Percentiles rank a stretch among this genome's conserved stretches.
phyloP scores from a whole-genome alignment of 148 eudicot species.

The Spergularia marina region DNA sequence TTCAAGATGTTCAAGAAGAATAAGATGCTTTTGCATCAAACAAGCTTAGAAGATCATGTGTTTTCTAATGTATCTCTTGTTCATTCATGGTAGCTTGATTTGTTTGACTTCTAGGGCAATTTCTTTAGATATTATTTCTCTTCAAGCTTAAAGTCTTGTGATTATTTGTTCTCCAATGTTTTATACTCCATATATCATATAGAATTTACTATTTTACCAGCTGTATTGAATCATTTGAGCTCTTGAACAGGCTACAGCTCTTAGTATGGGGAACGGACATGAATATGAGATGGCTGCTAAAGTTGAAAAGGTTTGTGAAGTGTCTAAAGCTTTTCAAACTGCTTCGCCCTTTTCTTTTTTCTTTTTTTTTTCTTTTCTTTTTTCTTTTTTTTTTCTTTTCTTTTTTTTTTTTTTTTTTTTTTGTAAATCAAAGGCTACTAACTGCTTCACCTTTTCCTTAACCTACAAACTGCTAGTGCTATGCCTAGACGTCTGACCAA shows the following conservation, averaged over 20 bases:
- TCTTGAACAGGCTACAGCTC: conserved; percentile 47
- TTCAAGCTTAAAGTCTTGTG: not conserved
- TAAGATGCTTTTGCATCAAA: not conserved
- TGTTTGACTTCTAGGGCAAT: not conserved
- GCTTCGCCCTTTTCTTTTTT: not conserved
- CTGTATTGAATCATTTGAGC: conserved; percentile 4
- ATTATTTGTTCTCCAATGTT: not conserved
- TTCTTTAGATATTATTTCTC: not conserved
- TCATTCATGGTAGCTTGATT: not conserved
- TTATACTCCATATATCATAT: no score
- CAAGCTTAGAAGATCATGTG: no score
- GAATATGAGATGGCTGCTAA: conserved; percentile 79
- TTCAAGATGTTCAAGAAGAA: conserved; percentile 3
- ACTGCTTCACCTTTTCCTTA: no score
- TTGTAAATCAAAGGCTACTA: no score
- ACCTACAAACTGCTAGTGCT: no score
- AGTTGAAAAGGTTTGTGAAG: conserved; percentile 57
- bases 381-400: no score
- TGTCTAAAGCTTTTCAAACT: not conserved
- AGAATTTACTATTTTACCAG: no score
- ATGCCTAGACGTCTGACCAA: not conserved
- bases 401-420: no score
- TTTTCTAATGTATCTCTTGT: no score
- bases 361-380: no score
- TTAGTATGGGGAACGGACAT: conserved; percentile 80